Evolutionary conservation across 2,329 filamentous ascomycete species (phyloP), one percentile per base, ranked within the genome.

Genomic region (Ilyonectria robusta): DNA sequence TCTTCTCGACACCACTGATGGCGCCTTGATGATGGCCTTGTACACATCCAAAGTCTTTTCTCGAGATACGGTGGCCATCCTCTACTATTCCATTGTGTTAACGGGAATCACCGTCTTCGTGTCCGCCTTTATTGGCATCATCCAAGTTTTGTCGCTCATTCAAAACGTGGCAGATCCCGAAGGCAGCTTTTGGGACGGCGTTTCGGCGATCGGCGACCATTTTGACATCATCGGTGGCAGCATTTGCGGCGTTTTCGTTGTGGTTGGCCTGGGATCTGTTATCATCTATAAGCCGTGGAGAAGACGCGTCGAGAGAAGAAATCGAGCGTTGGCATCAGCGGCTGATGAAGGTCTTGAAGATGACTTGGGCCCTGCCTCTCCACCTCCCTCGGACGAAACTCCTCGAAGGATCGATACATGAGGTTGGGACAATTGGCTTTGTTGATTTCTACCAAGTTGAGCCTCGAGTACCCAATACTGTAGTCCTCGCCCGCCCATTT

Each of bases 21-120:
- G 95, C 26, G 95, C 95, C 1, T 86, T 98, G 21, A 98, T 98
- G 95, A 95, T 97, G 89, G 91, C 92, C 1, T 85, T 98, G 1
- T 98, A 99, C 81, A 94, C 95, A 0, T 93, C 92, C 44, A 93
- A 89, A 67, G 85, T 92, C 33, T 91, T 97, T 53, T 91, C 93
- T 0, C 86, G 92, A 64, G 95, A 98, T 76, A 88, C 88, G 1
- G 89, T 98, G n/a, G 94, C 95, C 0, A 95, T 98, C 53, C 83
- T 97, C 1, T 98, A 98, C 82, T 98, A 98, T 81, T 97, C 94
- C 13, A 93, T 95, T 72, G 92, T 97, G 0, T 86, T 97, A 31
- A 97, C 94, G 0, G 89, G 88, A 3, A 89, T 97, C 58, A 98
- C 94, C 0, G 92, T 97, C 26, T 82, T 93, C 5, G 94, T 97